A percentile compares a stretch with the other conserved stretches of the same genome.
Evolutionary conservation across 345 rosid species (phyloP).

Genomic region (Balakata baccata): DNA sequence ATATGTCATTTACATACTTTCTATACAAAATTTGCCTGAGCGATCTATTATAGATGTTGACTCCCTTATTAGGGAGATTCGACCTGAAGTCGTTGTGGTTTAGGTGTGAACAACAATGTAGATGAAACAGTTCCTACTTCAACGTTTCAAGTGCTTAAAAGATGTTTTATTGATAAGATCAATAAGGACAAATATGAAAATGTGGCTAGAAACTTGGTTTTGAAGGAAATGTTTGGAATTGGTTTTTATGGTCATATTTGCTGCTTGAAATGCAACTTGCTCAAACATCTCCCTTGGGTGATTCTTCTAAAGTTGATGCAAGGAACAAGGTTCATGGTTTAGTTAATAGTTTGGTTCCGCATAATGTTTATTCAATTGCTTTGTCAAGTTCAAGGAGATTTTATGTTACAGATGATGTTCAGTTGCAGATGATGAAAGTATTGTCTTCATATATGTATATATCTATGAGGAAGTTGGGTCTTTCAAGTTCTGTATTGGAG

Average conservation of each 20-base stretch:
- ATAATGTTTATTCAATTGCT: conserved; percentile 28
- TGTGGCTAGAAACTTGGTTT: conserved; percentile 70
- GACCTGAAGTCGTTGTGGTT: conserved; percentile 75
- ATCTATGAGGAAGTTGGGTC: conserved; percentile 22
- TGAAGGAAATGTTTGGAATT: conserved; percentile 72
- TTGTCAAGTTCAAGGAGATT: conserved; percentile 45
- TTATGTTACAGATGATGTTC: conserved; percentile 45
- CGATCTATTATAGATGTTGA: conserved; percentile 71
- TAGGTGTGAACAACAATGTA: conserved; percentile 40
- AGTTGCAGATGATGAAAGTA: conserved; percentile 53
- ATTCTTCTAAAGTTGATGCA: conserved; percentile 34
- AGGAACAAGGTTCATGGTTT: conserved; percentile 44
- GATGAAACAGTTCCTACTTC: conserved; percentile 65
- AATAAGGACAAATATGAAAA: conserved; percentile 70
- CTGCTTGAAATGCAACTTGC: conserved; percentile 63
- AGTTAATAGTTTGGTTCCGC: conserved; percentile 61
- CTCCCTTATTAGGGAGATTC: conserved; percentile 60
- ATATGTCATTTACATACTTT: conserved; percentile 69
- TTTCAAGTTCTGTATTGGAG: conserved; percentile 31
- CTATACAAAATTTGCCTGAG: conserved; percentile 73
- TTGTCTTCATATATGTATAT: conserved; percentile 46
- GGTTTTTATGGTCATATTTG: conserved; percentile 72
- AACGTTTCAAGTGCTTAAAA: conserved; percentile 56
- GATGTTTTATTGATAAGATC: conserved; percentile 67
- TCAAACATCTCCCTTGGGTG: conserved; percentile 27